Base-by-base conservation (phyloP, 2,329 filamentous ascomycete species). In the Aspergillus neotritici region DNA sequence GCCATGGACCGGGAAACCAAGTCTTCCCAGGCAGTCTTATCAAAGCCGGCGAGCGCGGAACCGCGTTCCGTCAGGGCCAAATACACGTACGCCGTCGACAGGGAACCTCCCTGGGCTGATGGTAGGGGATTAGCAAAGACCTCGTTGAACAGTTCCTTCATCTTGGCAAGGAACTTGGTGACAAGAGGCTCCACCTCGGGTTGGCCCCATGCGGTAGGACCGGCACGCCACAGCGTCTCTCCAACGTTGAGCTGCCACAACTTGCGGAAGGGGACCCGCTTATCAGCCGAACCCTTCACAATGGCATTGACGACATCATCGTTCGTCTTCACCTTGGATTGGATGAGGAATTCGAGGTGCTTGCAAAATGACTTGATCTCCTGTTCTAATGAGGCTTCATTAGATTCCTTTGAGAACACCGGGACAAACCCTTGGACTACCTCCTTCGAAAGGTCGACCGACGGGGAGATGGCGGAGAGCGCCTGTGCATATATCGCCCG, bases 401-500 rank as follows among this genome's bases (percentile, higher is more conserved):
- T 97, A 6, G 89, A 83, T 67, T 98, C 93, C 60, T 96, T 95
- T 5, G 78, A 69, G 13, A 86, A 82, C 11, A 88, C 73, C 13
- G 80, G 67, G 5, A 84, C 79, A 46, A 97, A 74, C 5, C 79
- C 80, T 38, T 75, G 70, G 1, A 81, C 76, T 25, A 91, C 75
- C 52, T 85, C 85, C 44, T 77, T 74, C 1, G 86, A 84, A 31
- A 85, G 74, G 2, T 75, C 66, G 9, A 73, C 64, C 2, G 81
- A 84, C 34, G 79, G 70, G 1, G 80, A 75, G 25, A 91, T 67
- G 5, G 75, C 72, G 38, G 78, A 73, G 3, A 98, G 74, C 74
- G 94, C 87, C 58, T 93, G 86, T 4, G 87, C 83, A 66, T 96
- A 83, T 3, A 90, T 71, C 4, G 86, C 77, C 57, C 89, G 84